Base-by-base conservation (phyloP, 2,329 filamentous ascomycete species). In the Sporothrix dimorphospora region DNA sequence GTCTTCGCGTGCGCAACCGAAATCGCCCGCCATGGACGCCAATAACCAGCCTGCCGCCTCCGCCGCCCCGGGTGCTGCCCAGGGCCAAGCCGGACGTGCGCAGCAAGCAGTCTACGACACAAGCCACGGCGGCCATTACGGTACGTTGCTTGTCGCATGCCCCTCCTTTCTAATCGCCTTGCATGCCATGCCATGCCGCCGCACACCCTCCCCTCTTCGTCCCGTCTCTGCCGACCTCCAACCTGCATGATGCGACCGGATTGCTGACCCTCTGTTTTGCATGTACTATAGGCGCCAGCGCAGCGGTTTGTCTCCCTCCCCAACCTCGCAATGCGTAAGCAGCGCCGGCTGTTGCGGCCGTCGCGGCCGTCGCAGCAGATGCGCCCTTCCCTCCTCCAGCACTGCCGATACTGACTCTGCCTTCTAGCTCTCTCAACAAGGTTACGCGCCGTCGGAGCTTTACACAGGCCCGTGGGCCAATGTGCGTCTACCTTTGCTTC, bases 391-490 rank as follows among this genome's bases (percentile, higher is more conserved):
- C 9, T 19, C 53, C 4, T 38, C 38, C 77, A 79, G 34, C 19
- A 3, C 11, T 27, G 21, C 38, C 51, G 14, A 9, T 61, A 67
- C 71, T 73, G 57, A 75, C 74, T 74, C 65, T 72, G 72, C 73
- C 61, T 73, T 85, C 79, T 81, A 96, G 92, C 91, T 98, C 77
- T 93, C 94, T 66, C 90, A 91, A 59, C 91, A 94, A 83, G 94
- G 94, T 72, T 96, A 93, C 81, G 93, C 94, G 63, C 94, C 94
- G n/a, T 91, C 94, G 61, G 94, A 98, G 81, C 89, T 97, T 72
- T 98, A 98, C 82, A 95, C 93, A 1, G 94, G 94, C 19, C 91
- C 94, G 74, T 98, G 95, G 94, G 92, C 94, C 77, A 99, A 99
- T 84, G 95, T 96, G 85, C 79, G 89, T 76, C 14, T 45, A n/a